Conservation (phyloP, 2,329 filamentous ascomycete species). For the Diaporthe ilicicola region DNA sequence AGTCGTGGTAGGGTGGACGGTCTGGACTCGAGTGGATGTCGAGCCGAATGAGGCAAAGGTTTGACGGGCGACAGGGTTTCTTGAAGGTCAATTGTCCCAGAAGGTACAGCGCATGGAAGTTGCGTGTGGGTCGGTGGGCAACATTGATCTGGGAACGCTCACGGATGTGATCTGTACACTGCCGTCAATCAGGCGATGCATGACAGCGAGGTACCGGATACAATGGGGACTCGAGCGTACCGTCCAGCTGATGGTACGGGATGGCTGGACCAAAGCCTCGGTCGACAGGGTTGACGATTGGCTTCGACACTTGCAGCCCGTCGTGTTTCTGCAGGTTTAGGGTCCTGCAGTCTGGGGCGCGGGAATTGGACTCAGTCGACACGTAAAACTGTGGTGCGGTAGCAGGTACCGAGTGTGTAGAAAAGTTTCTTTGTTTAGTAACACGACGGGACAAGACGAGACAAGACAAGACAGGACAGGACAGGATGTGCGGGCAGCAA, state of each 20-base stretch:
- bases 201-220: conserved; percentile 12
- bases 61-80: conserved; percentile 26
- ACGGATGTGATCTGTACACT: conserved; percentile 30
- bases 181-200: conserved; percentile 29
- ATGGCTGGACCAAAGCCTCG: conserved; percentile 13
- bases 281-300: conserved; percentile 25
- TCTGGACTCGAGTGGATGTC: conserved; percentile 27
- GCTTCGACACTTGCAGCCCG: conserved; percentile 13
- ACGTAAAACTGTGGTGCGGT: conserved; percentile 18
- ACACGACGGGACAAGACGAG: neutral
- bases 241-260: conserved; percentile 4
- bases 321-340: conserved; percentile 24
- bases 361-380: conserved; percentile 15
- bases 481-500: too few species aligned
- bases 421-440: conserved; percentile 15
- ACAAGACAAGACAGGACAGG: neutral
- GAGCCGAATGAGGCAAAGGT: conserved; percentile 26
- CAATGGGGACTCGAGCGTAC: neutral
- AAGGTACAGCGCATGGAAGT: conserved; percentile 29
- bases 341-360: conserved; percentile 20
- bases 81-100: conserved; percentile 23
- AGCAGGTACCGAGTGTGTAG: neutral
- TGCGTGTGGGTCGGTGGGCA: conserved; percentile 27
- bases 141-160: conserved; percentile 27
- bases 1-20: conserved; percentile 22